These are phyloP conservation scores for Fraxinus xanthoxyloides DNA, from an alignment of 305 asterid species.

Conservation along the genomic window DNA sequence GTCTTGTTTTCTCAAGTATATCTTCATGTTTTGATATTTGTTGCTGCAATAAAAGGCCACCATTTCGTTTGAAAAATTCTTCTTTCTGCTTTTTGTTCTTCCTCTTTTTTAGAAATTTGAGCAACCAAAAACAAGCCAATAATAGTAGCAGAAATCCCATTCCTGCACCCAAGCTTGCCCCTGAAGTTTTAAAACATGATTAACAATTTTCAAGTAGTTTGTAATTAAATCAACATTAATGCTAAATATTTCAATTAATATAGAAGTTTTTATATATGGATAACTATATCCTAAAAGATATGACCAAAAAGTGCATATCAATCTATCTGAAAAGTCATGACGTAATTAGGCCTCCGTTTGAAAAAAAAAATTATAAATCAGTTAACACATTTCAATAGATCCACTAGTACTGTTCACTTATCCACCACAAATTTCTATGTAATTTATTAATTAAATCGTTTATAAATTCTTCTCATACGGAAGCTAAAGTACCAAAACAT, in stretches of 20 bases:
- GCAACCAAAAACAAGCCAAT: neutral
- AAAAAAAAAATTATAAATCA: no score
- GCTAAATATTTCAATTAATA: neutral
- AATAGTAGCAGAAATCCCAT: neutral
- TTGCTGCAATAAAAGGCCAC: neutral
- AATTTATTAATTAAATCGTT: no score
- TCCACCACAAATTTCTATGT: no score
- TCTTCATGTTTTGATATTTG: neutral
- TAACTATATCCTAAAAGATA: neutral
- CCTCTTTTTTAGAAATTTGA: neutral
- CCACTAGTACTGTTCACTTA: no score
- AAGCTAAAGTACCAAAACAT: neutral
- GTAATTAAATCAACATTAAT: neutral
- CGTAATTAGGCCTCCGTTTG: neutral
- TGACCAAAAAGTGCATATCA: neutral
- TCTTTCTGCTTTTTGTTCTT: neutral
- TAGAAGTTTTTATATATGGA: neutral
- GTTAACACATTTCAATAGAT: neutral
- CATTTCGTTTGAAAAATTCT: neutral
- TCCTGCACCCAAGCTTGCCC: neutral
- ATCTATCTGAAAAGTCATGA: neutral
- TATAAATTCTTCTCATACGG: neutral
- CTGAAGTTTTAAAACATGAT: neutral
- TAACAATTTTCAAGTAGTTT: neutral
- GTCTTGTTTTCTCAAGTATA: neutral